These are phyloP conservation scores for Coemansia sp. DNA, from an alignment of 192 early-diverging fungal genomes.

Conservation along the genomic window DNA sequence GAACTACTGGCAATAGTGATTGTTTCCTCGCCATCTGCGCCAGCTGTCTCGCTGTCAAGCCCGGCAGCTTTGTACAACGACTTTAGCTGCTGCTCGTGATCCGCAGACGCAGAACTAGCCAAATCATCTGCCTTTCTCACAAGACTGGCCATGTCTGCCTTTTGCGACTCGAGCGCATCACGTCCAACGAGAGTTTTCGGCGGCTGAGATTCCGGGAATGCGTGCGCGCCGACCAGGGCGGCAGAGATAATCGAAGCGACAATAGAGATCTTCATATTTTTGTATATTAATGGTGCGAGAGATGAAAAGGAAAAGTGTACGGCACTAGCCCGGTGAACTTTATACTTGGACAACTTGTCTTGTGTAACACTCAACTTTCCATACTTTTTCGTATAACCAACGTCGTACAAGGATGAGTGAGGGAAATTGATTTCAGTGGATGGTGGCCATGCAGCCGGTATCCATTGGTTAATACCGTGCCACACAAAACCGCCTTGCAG, in stretches of 20 bases:
- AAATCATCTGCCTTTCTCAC: background rate
- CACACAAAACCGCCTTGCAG: background rate
- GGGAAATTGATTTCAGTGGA: background rate
- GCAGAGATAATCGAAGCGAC: conserved; percentile 13
- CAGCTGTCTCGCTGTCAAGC: background rate
- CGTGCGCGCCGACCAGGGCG: conserved; percentile 6
- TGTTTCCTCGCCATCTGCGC: background rate
- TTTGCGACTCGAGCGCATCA: conserved; percentile 3
- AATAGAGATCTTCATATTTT: conserved; percentile 26
- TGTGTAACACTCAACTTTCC: background rate
- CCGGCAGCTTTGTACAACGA: background rate
- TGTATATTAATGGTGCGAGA: background rate
- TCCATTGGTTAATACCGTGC: background rate
- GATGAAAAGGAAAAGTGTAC: background rate
- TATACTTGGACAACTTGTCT: background rate
- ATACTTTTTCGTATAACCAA: background rate
- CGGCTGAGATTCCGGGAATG: background rate
- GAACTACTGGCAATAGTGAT: background rate
- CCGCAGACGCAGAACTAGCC: background rate
- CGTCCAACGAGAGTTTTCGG: background rate
- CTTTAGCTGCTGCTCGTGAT: background rate
- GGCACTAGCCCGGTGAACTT: background rate
- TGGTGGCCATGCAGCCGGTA: background rate
- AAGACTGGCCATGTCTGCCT: conserved; percentile 5
- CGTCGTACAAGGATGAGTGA: background rate